These are phyloP conservation scores for Cercospora zeina DNA, from an alignment of 2,329 filamentous ascomycete genomes.

Conservation along the genomic window DNA sequence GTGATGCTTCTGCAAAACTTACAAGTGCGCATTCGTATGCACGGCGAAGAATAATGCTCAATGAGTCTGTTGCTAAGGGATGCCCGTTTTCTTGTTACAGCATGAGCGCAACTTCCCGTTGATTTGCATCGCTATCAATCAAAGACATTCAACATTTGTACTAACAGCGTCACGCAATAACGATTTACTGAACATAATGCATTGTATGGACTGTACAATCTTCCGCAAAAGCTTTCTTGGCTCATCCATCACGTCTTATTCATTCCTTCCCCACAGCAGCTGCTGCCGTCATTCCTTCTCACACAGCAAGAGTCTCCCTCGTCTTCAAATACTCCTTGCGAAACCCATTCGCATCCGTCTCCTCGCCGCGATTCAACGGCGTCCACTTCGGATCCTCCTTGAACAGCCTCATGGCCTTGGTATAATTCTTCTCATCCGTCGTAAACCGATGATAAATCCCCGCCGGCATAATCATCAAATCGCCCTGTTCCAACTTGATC, in stretches of 20 bases:
- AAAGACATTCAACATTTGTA: background rate
- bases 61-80: background rate
- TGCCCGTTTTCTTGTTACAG: background rate
- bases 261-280: no score
- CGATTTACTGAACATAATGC: background rate
- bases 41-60: conserved; percentile 19
- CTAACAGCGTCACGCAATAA: background rate
- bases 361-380: conserved; percentile 74
- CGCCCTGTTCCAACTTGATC: conserved; percentile 78
- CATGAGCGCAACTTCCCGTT: background rate
- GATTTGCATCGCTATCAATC: background rate
- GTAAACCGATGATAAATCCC: conserved; percentile 98
- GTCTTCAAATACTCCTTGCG: conserved; percentile 71
- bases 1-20: conserved; percentile 41
- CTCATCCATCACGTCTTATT: background rate
- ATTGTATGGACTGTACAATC: no score
- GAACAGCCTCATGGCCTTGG: conserved; percentile 94
- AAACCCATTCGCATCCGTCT: conserved; percentile 76
- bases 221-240: background rate
- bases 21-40: conserved; percentile 37
- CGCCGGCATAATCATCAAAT: conserved; percentile 88
- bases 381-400: conserved; percentile 99
- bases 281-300: background rate
- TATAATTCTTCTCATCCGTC: conserved; percentile 86
- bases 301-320: conserved; percentile 25